Evolutionary conservation across 208 protist genomes (phyloP).

Genomic region (Tetramitus jugosus): DNA sequence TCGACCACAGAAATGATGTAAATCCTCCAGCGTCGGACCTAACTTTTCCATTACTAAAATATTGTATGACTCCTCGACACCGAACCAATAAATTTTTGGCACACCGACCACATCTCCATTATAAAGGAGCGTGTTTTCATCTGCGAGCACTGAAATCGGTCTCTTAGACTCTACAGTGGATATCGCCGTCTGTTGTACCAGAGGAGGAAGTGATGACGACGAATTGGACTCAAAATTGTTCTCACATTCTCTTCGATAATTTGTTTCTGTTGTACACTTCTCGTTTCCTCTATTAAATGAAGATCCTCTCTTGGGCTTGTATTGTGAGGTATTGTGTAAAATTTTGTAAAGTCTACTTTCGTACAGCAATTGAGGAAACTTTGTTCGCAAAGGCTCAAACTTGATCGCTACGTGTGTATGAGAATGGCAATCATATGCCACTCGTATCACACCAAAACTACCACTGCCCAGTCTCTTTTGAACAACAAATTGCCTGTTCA

Average conservation of each 20-base stretch:
- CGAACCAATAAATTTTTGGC: constrained; percentile 84
- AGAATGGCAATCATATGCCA: constrained; percentile 52
- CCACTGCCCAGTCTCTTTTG: constrained; percentile 95
- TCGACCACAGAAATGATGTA: constrained; percentile 69
- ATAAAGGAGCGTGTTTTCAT: too few species aligned
- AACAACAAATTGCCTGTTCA: constrained; percentile 37
- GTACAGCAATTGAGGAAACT: neutral
- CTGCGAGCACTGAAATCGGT: too few species aligned
- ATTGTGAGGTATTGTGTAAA: constrained; percentile 39
- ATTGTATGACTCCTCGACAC: constrained; percentile 89
- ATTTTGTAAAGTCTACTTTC: constrained; percentile 7
- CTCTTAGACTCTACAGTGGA: too few species aligned
- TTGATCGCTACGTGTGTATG: constrained; percentile 72
- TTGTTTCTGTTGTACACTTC: too few species aligned
- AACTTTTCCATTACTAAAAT: constrained; percentile 98
- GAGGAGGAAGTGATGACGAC: too few species aligned
- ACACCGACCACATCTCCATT: constrained; percentile 75
- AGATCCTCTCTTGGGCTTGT: too few species aligned
- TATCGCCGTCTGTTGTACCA: too few species aligned
- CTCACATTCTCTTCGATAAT: too few species aligned
- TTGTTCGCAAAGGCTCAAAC: constrained; percentile 35
- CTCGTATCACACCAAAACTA: constrained; percentile 95
- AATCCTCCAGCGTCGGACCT: constrained; percentile 92
- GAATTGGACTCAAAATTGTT: too few species aligned
- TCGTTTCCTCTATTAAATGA: too few species aligned